Conservation (phyloP, 2,329 filamentous ascomycete genomes). For the Aspergillus eucalypticola region DNA sequence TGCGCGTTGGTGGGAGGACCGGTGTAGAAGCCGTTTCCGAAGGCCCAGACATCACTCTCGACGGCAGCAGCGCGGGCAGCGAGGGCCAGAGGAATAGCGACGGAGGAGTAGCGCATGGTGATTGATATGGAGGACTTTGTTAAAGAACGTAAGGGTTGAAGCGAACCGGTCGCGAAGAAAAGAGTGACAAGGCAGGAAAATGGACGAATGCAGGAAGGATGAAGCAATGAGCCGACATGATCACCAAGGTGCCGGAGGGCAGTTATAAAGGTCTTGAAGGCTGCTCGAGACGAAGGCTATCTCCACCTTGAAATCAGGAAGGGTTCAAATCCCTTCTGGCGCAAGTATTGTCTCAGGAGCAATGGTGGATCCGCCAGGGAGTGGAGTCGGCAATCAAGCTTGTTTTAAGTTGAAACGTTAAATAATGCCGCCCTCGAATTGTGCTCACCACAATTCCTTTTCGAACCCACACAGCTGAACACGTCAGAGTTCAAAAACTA, state of each 20-base stretch:
- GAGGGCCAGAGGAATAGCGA: constrained; percentile 6
- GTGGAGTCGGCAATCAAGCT: background rate
- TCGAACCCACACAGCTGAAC: background rate
- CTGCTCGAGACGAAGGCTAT: background rate
- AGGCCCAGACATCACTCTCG: constrained; percentile 17
- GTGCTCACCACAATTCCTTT: background rate
- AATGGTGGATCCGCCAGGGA: background rate
- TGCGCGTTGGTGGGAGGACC: constrained; percentile 18
- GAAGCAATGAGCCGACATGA: background rate
- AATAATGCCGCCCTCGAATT: background rate
- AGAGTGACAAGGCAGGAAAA: background rate
- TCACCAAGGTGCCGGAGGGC: background rate
- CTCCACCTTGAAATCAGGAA: background rate
- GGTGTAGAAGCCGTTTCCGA: constrained; percentile 23
- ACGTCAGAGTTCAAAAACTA: background rate
- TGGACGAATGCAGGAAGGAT: background rate
- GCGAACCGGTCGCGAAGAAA: constrained; percentile 4
- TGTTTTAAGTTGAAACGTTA: constrained; percentile 5
- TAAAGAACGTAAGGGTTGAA: background rate
- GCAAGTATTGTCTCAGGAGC: constrained; percentile 4
- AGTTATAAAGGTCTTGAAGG: background rate
- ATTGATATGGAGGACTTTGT: background rate
- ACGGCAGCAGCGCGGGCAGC: constrained; percentile 13
- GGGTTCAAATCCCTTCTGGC: background rate
- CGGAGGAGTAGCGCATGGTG: constrained; percentile 15